A percentile compares a stretch with the other conserved stretches of the same genome.
These are phyloP conservation scores for Isatis lusitanica DNA, from an alignment of 441 rosid genomes.

Conservation along the genomic window DNA sequence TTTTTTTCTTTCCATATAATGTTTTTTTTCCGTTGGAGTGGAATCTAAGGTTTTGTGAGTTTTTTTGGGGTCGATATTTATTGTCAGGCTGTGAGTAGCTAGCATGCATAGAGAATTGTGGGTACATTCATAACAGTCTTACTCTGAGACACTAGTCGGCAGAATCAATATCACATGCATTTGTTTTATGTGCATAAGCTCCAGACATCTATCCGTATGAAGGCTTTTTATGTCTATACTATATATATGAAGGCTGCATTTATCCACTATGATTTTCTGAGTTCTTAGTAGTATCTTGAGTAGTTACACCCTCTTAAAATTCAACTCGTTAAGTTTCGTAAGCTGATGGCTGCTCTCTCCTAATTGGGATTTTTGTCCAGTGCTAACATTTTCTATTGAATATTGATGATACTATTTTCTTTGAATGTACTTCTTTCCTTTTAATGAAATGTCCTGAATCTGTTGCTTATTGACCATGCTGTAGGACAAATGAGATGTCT, in stretches of 20 bases:
- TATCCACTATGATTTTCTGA: not conserved
- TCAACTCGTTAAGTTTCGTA: not conserved
- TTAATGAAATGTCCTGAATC: constrained; percentile 26
- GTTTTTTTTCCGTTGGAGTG: not conserved
- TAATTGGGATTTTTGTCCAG: constrained; percentile 2
- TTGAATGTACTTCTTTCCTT: constrained; percentile 13
- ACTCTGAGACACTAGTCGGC: constrained; percentile 11
- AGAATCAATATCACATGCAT: constrained; percentile 10
- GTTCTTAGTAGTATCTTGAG: not conserved
- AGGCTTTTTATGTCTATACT: not conserved
- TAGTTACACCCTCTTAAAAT: not conserved
- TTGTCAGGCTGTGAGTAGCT: not conserved
- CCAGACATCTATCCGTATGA: not conserved
- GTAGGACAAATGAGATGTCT: constrained; percentile 98
- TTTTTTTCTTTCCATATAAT: not conserved
- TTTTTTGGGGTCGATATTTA: constrained; percentile 10
- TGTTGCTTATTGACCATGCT: constrained; percentile 24
- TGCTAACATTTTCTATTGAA: constrained; percentile 22
- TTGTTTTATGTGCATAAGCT: constrained; percentile 7
- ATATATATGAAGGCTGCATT: not conserved
- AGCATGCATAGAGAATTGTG: constrained; percentile 2
- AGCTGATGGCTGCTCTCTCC: constrained; percentile 11
- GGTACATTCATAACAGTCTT: constrained; percentile 14
- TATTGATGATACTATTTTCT: constrained; percentile 8
- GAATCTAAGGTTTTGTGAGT: not conserved